Evolutionary conservation across 2,329 filamentous ascomycete genomes (phyloP), one percentile per base, ranked within the genome.

Genomic region (Fusarium mexicanum): DNA sequence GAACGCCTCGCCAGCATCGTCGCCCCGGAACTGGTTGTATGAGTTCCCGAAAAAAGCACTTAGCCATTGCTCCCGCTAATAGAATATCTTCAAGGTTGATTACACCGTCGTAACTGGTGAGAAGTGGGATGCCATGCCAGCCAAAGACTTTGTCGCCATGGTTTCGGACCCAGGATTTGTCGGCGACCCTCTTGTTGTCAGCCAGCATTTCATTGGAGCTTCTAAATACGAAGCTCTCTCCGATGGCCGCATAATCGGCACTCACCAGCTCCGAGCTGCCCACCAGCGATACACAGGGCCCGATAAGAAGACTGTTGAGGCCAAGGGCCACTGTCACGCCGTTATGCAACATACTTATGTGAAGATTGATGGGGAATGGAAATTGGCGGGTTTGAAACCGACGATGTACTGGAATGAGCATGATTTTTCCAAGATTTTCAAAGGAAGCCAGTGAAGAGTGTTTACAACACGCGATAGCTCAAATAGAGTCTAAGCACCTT

Each of bases 301-400:
- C 2, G 64, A 62, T 12, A 68, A 68, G 9, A 55, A 26, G 18
- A 13, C 17, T 2, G 47, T 68, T 1, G 65, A 68, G 22, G 65
- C 65, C 2, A 67, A 54, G 22, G 63, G 63, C 2, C 63, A 61
- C 31, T 46, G 63, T 1, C 65, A 68, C 29, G 53, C 53, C 0
- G 9, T 67, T 8, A 67, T 68, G 63, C 53, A 24, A 24, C 65
- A 67, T 61, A 67, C 63, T 6, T 68, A 68, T 11, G 3, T 4
- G 4, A 54, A 54, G 6, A 4, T 67, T 17, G 33, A 48, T 29
- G 63, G 54, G 1, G 47, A 67, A 33, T 68, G 65, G 64, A 68
- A 68, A 10, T 8, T 68, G 37, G 63, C 47, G 8, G 65, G 65
- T 0, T 33, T 68, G 12, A 68, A 47, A 8, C 62, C 63, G 0